phyloP scores from a whole-genome alignment of 768 basidiomycete species.

The Macrocybe gigantea region DNA sequence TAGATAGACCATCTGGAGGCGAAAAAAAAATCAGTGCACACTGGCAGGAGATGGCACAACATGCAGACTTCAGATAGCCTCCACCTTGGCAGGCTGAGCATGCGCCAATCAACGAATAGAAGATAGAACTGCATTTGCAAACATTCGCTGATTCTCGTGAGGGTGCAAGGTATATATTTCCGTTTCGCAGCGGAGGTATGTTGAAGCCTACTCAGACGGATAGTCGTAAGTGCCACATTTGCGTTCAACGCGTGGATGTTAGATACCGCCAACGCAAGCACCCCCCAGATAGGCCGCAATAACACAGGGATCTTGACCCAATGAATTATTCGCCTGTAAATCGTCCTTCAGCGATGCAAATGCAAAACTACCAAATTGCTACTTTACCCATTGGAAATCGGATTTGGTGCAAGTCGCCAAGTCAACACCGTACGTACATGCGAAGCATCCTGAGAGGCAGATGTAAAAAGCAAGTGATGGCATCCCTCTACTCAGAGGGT shows the following conservation, averaged over 20 bases:
- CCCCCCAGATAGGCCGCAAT: slow-evolving; percentile 44
- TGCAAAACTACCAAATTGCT: too few species aligned
- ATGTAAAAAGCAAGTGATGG: too few species aligned
- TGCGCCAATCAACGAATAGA: slow-evolving; percentile 52
- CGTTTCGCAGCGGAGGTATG: slow-evolving; percentile 30
- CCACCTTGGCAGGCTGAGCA: slow-evolving; percentile 54
- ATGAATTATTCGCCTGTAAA: slow-evolving; percentile 33
- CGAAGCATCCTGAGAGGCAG: too few species aligned
- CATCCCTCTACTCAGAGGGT: too few species aligned
- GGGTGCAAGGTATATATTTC: slow-evolving; percentile 39
- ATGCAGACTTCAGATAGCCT: slow-evolving; percentile 12
- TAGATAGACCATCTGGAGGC: too few species aligned
- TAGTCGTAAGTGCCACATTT: neutral
- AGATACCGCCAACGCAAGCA: slow-evolving; percentile 30
- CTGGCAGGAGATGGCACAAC: too few species aligned
- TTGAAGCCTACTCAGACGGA: slow-evolving; percentile 24
- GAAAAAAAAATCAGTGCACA: too few species aligned
- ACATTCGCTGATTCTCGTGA: slow-evolving; percentile 21
- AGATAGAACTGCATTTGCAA: slow-evolving; percentile 54
- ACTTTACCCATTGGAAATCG: too few species aligned
- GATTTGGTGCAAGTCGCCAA: too few species aligned
- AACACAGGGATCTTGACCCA: slow-evolving; percentile 42
- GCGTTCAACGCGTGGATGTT: slow-evolving; percentile 3
- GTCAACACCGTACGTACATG: too few species aligned
- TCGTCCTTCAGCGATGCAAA: too few species aligned